Conservation (phyloP, 352 stramenopile genomes). For the Halophytophthora batemanensis region DNA sequence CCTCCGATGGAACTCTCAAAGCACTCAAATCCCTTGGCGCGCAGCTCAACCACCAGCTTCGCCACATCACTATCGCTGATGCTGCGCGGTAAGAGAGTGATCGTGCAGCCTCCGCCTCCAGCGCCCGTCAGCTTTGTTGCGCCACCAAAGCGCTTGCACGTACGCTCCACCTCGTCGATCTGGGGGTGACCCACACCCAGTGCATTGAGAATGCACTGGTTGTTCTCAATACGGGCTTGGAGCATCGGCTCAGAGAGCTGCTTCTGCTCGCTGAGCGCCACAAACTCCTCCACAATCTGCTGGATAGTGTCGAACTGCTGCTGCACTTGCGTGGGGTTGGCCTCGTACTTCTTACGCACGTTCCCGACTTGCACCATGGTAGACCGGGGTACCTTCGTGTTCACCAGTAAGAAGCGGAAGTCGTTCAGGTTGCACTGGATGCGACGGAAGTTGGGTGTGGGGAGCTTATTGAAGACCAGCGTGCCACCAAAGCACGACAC, state of each 20-base stretch:
- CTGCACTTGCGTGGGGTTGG: slow-evolving; percentile 38
- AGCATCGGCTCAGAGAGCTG: slow-evolving; percentile 44
- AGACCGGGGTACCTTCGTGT: slow-evolving; percentile 88
- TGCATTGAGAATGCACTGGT: slow-evolving; percentile 74
- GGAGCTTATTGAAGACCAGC: slow-evolving; percentile 73
- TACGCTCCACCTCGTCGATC: slow-evolving; percentile 75
- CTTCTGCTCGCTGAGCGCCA: slow-evolving; percentile 31
- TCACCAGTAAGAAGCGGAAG: slow-evolving; percentile 88
- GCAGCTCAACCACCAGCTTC: slow-evolving; percentile 45
- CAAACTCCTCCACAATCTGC: slow-evolving; percentile 62
- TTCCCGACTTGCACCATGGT: slow-evolving; percentile 83
- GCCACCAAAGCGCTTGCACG: slow-evolving; percentile 50
- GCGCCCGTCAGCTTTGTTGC: slow-evolving; percentile 91
- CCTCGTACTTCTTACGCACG: slow-evolving; percentile 68
- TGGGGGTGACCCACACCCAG: slow-evolving; percentile 83
- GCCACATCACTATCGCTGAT: slow-evolving; percentile 37
- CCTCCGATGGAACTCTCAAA: slow-evolving; percentile 60
- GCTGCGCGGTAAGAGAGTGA: slow-evolving; percentile 68
- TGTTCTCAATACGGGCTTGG: slow-evolving; percentile 48
- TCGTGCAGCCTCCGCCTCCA: slow-evolving; percentile 83
- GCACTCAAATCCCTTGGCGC: slow-evolving; percentile 47
- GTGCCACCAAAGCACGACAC: slow-evolving; percentile 85
- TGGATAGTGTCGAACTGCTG: slow-evolving; percentile 79
- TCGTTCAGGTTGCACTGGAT: slow-evolving; percentile 52
- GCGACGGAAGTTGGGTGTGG: slow-evolving; percentile 37